Conservation (phyloP, 2,329 filamentous ascomycete species). For the Botrytis tulipae region DNA sequence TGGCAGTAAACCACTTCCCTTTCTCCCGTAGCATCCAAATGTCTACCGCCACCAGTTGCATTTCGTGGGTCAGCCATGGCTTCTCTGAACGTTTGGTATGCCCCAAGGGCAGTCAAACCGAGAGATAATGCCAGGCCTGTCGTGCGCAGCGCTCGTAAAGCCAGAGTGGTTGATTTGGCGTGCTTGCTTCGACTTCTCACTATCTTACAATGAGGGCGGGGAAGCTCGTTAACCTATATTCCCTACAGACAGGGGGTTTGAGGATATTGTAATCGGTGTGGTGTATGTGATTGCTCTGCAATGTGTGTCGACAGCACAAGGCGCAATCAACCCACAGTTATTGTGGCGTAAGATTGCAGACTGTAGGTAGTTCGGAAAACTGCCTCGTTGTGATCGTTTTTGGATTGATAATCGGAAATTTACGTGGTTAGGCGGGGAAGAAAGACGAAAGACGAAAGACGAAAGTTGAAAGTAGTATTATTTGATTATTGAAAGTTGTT, state of each 20-base stretch:
- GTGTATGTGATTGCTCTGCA: conserved; percentile 9
- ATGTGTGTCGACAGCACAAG: conserved; percentile 17
- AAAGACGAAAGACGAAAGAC: background rate
- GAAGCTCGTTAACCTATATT: background rate
- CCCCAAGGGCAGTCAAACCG: conserved; percentile 56
- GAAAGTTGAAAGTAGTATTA: background rate
- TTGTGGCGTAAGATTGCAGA: conserved; percentile 17
- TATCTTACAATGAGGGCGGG: conserved; percentile 8
- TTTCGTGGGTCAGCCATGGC: conserved; percentile 38
- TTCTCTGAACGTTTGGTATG: conserved; percentile 50
- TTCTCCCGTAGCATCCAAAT: conserved; percentile 50
- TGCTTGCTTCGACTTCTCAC: background rate
- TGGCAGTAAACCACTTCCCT: conserved; percentile 86
- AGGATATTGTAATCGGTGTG: conserved; percentile 11
- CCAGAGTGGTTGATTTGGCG: conserved; percentile 47
- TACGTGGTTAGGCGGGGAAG: background rate
- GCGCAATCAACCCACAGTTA: conserved; percentile 14
- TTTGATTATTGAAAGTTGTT: background rate
- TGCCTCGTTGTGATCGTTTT: conserved; percentile 6
- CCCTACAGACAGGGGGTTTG: background rate
- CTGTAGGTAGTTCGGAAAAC: conserved; percentile 9
- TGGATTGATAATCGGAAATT: conserved; percentile 11
- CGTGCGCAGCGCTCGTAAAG: conserved; percentile 54
- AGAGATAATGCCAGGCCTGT: conserved; percentile 57
- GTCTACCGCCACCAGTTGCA: conserved; percentile 34